Base-by-base conservation (phyloP, 2,329 filamentous ascomycete genomes). In the Neobulgaria alba region DNA sequence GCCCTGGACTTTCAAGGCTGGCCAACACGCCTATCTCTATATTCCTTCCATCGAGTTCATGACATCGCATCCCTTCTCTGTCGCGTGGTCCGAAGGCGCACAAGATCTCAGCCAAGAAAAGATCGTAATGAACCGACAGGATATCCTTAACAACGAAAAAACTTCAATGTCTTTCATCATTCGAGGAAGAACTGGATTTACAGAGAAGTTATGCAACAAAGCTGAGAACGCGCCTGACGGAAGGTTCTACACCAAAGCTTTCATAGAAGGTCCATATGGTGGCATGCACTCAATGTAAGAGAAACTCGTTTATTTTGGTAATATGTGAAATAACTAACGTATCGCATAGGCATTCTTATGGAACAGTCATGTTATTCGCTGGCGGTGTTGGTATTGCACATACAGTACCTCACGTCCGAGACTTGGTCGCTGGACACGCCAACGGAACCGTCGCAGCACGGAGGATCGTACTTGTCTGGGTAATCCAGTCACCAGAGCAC, bases 341-440 rank as follows among this genome's bases (percentile, higher is more conserved):
- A 53, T 79, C 85, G 58, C 68, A 66, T 47, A 70, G 88, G 44
- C 36, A 32, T 45, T 86, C 81, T 1, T 89, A 87, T 61, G 85
- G 85, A 49, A 87, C 82, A 0, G 78, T 83, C 20, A 75, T 89
- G 60, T 72, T 90, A 29, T 85, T 90, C 57, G 85, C 85, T 0
- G 85, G 83, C 42, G 85, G 85, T 53, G 81, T 89, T 10, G 85
- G 85, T 48, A 85, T 90, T 53, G 87, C 85, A 1, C 84, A 90
- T 53, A 82, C 83, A 49, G 77, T 88, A 18, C 81, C 82, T 38
- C 82, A 85, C 58, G 73, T 89, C 29, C 77, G 80, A 42, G 76
- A 86, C 49, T 72, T 90, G 1, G 75, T 89, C 19, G 67, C 71
- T 4, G 82, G 82, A 29, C 84, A 75, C 59, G 71, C 72, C 45